phyloP scores from a whole-genome alignment of 23 red algal species.

The Porphyridium purpureum region DNA sequence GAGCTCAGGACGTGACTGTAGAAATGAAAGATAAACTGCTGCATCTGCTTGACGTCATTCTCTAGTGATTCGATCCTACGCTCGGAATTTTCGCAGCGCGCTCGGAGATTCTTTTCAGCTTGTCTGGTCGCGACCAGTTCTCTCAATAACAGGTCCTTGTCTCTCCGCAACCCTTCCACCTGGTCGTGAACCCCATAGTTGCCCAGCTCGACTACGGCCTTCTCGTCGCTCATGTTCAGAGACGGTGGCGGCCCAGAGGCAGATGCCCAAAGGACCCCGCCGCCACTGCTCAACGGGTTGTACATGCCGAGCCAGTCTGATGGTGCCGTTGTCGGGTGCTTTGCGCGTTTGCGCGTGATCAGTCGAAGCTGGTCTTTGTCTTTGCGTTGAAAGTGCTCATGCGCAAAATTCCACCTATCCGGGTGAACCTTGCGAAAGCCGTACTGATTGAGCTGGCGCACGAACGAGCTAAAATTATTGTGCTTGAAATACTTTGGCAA shows the following conservation, averaged over 20 bases:
- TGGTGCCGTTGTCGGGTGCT: neutral
- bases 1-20: slow-evolving; percentile 46
- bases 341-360: slow-evolving; percentile 50
- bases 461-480: slow-evolving; percentile 85
- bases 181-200: slow-evolving; percentile 55
- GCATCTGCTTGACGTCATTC: slow-evolving; percentile 50
- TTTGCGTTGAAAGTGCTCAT: slow-evolving; percentile 67
- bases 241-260: no score
- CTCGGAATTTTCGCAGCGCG: slow-evolving; percentile 46
- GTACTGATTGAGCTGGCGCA: slow-evolving; percentile 96
- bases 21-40: slow-evolving; percentile 83
- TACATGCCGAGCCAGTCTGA: slow-evolving; percentile 1
- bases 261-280: neutral
- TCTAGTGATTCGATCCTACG: slow-evolving; percentile 50
- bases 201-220: slow-evolving; percentile 72
- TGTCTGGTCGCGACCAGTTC: slow-evolving; percentile 81
- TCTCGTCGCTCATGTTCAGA: slow-evolving; percentile 6
- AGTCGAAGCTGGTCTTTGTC: slow-evolving; percentile 46
- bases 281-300: no score
- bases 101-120: slow-evolving; percentile 56
- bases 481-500: slow-evolving; percentile 91
- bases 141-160: slow-evolving; percentile 69
- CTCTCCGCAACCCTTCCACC: slow-evolving; percentile 59
- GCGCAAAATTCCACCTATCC: slow-evolving; percentile 81
- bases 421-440: slow-evolving; percentile 91